Base-by-base conservation (phyloP, 2,329 filamentous ascomycete genomes). In the Paraconiothyrium brasiliense region DNA sequence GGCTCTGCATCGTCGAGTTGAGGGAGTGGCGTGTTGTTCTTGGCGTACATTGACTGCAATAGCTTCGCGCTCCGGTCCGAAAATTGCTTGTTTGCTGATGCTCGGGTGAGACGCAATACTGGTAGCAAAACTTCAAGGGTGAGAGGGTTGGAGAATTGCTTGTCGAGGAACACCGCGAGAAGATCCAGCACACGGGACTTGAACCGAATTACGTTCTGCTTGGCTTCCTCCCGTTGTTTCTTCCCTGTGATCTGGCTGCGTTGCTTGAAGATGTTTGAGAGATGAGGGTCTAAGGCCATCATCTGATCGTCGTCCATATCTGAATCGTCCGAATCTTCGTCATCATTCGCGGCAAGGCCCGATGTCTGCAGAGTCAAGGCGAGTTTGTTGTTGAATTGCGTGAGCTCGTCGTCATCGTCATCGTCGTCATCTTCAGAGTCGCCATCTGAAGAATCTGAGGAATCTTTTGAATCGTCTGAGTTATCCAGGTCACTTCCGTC, bases 231-330 rank as follows among this genome's bases (percentile, higher is more conserved):
- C 71, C 91, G 91, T 73, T 95, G 90, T 79, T 94, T 92, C 81
- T 94, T 90, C 76, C 85, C 89, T 1, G 72, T 74, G 2, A 66
- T 67, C 76, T 92, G 90, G 67, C 87, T 87, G 52, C 90, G 89
- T 67, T 94, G 89, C 67, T 89, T 89, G 84, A 98, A 96, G 64
- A 97, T 92, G 65, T 92, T 92, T 54, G 89, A 88, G 4, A 99
- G 87, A 73, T 94, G 90, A 11, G 87, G 86, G 71, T 98, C 94
- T 16, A 98, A 83, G 3, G 89, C 89, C 80, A 97, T 89, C 95
- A 98, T 98, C 75, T 97, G 91, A 20, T 94, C 93, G 79, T 98
- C 94, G 63, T 93, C 91, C 93, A 99, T 97, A 78, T 97, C 92
- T 30, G 86, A 87, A 24, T 83, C 80, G 62, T 91, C 90, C 13